phyloP scores from a whole-genome alignment of 2,329 filamentous ascomycete species.

The Parafenestella ontariensis region DNA sequence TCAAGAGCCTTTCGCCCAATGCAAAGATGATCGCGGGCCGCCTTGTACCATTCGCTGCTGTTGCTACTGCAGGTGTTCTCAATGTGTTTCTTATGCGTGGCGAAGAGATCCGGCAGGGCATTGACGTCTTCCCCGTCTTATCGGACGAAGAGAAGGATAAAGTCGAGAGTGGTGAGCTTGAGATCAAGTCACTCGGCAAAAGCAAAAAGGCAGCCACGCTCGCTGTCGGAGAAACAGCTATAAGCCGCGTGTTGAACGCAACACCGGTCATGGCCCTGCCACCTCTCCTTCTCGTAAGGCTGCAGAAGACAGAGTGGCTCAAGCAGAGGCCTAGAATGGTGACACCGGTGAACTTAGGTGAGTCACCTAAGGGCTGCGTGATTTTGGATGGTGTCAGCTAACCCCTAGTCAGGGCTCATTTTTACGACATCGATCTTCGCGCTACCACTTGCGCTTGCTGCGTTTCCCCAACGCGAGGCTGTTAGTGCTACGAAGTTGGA shows the following conservation, averaged over 20 bases:
- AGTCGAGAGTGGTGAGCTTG: conserved; percentile 67
- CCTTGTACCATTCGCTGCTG: conserved; percentile 95
- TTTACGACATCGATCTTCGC: conserved; percentile 86
- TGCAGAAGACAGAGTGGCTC: conserved; percentile 87
- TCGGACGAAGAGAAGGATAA: conserved; percentile 71
- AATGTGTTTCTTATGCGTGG: conserved; percentile 98
- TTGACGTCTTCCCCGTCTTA: conserved; percentile 87
- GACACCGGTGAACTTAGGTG: conserved; percentile 80
- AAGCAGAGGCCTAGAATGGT: conserved; percentile 77
- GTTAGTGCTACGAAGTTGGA: conserved; percentile 79
- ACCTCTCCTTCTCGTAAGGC: conserved; percentile 79
- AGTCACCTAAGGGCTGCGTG: conserved; percentile 58
- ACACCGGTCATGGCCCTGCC: conserved; percentile 98
- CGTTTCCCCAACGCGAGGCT: conserved; percentile 89
- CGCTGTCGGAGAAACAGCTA: conserved; percentile 90
- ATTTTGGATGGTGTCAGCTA: conserved; percentile 68
- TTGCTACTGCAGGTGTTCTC: conserved; percentile 86
- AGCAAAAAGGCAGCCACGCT: conserved; percentile 86
- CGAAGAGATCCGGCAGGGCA: conserved; percentile 91
- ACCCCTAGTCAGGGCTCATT: conserved; percentile 65
- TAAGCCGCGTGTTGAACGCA: conserved; percentile 89
- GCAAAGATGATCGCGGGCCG: conserved; percentile 79
- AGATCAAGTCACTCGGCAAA: conserved; percentile 77
- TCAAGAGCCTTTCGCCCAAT: conserved; percentile 76
- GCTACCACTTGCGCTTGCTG: conserved; percentile 85